phyloP scores from a whole-genome alignment of 139 green algal genomes.

The Gonium pectorale region DNA sequence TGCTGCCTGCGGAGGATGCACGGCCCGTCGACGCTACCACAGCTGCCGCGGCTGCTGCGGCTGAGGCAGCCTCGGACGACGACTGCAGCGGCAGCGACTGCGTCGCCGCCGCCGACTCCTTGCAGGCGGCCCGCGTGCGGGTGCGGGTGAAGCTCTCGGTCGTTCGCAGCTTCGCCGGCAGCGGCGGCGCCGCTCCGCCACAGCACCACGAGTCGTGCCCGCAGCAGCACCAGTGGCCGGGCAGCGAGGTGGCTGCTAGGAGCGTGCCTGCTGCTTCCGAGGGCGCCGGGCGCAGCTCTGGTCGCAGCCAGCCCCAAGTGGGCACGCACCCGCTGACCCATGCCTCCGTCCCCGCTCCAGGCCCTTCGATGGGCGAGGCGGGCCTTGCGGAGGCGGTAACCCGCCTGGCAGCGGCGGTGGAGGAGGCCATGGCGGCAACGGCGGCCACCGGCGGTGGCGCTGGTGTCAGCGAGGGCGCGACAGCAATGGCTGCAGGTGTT shows the following conservation, averaged over 20 bases:
- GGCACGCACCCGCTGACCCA: not conserved
- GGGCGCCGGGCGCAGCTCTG: not conserved
- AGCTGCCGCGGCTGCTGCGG: not conserved
- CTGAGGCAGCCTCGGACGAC: not conserved
- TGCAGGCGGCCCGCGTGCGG: not conserved
- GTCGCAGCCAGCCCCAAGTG: not conserved
- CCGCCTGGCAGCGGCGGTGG: constrained; percentile 3
- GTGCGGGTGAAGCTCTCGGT: not conserved
- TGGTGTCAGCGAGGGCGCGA: not conserved
- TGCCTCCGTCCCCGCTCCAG: not conserved
- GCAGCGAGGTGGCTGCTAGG: not conserved
- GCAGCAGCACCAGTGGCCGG: not conserved
- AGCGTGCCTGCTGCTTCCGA: not conserved
- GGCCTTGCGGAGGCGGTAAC: not conserved
- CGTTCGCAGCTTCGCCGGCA: too few species aligned
- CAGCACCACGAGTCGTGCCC: too few species aligned
- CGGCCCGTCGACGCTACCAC: not conserved
- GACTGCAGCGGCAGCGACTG: not conserved
- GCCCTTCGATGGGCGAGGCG: not conserved
- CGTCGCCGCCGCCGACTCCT: too few species aligned
- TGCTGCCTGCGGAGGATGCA: not conserved
- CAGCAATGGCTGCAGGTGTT: not conserved
- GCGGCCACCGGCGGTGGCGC: not conserved
- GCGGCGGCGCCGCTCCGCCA: too few species aligned
- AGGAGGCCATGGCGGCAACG: not conserved